Percentiles rank a stretch among this genome's conserved stretches.
These are phyloP conservation scores for Anthoceros angustus DNA, from an alignment of 225 moss, liverwort and hornwort genomes.

Conservation along the genomic window DNA sequence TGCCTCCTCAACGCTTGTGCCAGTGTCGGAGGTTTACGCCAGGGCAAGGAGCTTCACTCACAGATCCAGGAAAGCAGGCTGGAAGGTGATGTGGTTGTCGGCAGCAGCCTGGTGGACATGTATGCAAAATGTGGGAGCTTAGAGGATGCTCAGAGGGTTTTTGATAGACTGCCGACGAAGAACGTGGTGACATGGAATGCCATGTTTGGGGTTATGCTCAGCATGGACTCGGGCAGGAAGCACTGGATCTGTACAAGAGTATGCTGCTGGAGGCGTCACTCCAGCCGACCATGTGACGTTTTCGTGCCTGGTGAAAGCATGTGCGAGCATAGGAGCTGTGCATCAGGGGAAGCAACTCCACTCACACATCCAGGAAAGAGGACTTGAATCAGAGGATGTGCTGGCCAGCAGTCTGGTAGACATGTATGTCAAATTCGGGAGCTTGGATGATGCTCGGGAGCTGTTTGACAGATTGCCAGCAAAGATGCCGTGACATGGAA, in stretches of 20 bases:
- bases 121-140: no score
- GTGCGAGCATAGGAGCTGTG: background rate
- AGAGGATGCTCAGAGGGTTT: no score
- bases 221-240: background rate
- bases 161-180: no score
- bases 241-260: background rate
- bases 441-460: background rate
- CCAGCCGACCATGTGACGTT: background rate
- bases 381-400: background rate
- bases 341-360: background rate
- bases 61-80: no score
- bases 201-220: background rate
- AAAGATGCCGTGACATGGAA: background rate
- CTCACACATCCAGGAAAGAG: background rate
- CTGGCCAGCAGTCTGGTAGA: background rate
- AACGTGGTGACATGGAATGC: no score
- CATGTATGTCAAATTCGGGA: background rate
- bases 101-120: no score
- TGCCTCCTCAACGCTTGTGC: no score
- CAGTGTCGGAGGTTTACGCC: no score
- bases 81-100: no score
- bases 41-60: no score
- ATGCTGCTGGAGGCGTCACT: background rate
- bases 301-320: background rate
- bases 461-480: background rate